Evolutionary conservation across 257 asterid species (phyloP), one percentile per base, ranked within the genome.

Genomic region (Fraxinus anomala): DNA sequence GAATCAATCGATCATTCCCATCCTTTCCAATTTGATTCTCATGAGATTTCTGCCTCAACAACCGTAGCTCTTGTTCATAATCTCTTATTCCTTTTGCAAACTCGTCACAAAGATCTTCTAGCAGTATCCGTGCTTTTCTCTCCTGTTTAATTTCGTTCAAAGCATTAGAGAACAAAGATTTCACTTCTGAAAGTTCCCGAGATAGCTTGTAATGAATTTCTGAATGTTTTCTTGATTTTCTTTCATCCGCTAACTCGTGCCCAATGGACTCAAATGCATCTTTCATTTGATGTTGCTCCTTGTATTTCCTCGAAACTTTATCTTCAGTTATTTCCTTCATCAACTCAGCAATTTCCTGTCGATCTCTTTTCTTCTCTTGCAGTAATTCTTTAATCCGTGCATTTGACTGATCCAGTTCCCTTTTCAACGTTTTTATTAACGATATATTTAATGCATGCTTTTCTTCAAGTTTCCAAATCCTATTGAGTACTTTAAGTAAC

Each of bases 381-480:
- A 82, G 81, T 68, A 92, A 85, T 68, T 83, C 89, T 78, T 85
- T 88, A 75, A 82, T 73, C 51, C 39, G 89, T 34, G 77, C 73
- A 67, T 83, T 87, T 30, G 97, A 85, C 73, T 82, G 85, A 77
- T 86, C 87, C n/a, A 91, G 84, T 80, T 94, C 96, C 77, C 68
- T 84, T 82, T 81, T 84, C 78, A 91, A 83, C 19, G 91, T 87
- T 80, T 89, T 88, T 16, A 90, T 89, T 70, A 91, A 80, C 6
- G 91, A 88, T 77, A 86, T 85, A 80, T 90, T 90, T 49, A 94
- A 76, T 4, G 85, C 84, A 28, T 91, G 92, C 74, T 89, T 91
- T 76, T 94, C 97, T 88, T 94, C 99, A 14, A 94, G 99, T 81
- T 85, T 92, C 97, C 97, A 94, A 23, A 94, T 91, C 83, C 94